phyloP scores from a whole-genome alignment of 441 rosid species.

The Erysimum cheiri region DNA sequence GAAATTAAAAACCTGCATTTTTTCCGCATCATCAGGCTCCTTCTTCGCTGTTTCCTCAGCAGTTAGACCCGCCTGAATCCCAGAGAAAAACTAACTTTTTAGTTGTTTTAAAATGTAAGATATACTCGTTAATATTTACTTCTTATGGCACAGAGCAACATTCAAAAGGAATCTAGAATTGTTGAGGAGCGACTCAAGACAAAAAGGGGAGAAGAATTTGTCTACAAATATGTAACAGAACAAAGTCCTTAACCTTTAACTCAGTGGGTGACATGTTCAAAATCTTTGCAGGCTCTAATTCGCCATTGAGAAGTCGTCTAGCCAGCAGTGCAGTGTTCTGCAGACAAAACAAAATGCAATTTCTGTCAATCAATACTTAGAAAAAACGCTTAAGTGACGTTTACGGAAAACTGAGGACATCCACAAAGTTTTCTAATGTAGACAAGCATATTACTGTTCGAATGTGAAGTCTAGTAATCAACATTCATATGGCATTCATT shows the following conservation, averaged over 20 bases:
- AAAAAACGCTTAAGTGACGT: not conserved
- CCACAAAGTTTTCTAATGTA: slow-evolving; percentile 7
- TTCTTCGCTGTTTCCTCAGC: slow-evolving; percentile 77
- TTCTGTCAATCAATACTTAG: not conserved
- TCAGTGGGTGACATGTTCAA: slow-evolving; percentile 89
- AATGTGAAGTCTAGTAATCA: slow-evolving; percentile 14
- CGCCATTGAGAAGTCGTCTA: slow-evolving; percentile 76
- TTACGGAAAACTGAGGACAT: not conserved
- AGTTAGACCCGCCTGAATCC: slow-evolving; percentile 83
- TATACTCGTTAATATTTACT: not conserved
- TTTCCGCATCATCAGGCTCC: slow-evolving; percentile 84
- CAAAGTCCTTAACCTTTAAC: slow-evolving; percentile 62
- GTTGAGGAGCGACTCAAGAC: not conserved
- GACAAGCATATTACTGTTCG: not conserved
- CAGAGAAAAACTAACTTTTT: slow-evolving; percentile 17
- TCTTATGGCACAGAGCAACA: slow-evolving; percentile 7
- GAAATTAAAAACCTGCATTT: slow-evolving; percentile 68
- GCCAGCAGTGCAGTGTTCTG: slow-evolving; percentile 76
- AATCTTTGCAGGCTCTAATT: slow-evolving; percentile 79
- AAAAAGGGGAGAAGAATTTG: slow-evolving; percentile 6
- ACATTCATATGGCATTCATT: slow-evolving; percentile 12
- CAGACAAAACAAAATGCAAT: slow-evolving; percentile 28
- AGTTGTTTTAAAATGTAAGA: slow-evolving; percentile 13
- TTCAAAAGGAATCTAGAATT: not conserved
- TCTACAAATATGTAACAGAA: not conserved